Evolutionary conservation across 306 rosid genomes (phyloP).

Genomic region (Rosa lucieae): DNA sequence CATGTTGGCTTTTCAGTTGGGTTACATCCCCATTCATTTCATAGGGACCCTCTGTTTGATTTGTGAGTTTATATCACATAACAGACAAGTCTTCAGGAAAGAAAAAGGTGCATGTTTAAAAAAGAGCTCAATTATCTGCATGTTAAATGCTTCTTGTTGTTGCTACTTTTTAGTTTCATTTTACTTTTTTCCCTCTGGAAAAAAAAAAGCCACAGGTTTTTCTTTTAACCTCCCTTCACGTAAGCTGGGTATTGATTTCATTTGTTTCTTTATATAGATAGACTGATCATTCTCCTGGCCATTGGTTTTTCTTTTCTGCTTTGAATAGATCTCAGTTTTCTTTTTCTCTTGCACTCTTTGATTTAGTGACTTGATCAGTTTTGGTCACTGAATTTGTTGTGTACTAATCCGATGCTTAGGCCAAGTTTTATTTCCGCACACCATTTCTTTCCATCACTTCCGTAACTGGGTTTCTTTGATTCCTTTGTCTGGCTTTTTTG

Average conservation of each 20-base stretch:
- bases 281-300: constrained; percentile 34
- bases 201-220: neutral
- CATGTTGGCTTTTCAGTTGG: constrained; percentile 27
- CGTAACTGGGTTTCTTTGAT: constrained; percentile 16
- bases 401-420: constrained; percentile 9
- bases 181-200: constrained; percentile 6
- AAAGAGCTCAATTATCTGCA: neutral
- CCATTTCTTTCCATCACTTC: neutral
- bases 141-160: constrained; percentile 5
- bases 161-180: neutral
- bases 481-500: constrained; percentile 30
- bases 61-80: neutral
- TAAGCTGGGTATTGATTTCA: constrained; percentile 13
- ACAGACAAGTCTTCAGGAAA: neutral
- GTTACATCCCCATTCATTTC: constrained; percentile 2
- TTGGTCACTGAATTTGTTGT: neutral
- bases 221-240: constrained; percentile 31
- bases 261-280: constrained; percentile 4
- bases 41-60: constrained; percentile 11
- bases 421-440: neutral
- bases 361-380: constrained; percentile 12
- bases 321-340: constrained; percentile 18
- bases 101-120: neutral
- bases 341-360: constrained; percentile 19
- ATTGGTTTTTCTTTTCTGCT: constrained; percentile 26